Conservation (phyloP, 2,329 filamentous ascomycete genomes). For the Venturia aucupariae region DNA sequence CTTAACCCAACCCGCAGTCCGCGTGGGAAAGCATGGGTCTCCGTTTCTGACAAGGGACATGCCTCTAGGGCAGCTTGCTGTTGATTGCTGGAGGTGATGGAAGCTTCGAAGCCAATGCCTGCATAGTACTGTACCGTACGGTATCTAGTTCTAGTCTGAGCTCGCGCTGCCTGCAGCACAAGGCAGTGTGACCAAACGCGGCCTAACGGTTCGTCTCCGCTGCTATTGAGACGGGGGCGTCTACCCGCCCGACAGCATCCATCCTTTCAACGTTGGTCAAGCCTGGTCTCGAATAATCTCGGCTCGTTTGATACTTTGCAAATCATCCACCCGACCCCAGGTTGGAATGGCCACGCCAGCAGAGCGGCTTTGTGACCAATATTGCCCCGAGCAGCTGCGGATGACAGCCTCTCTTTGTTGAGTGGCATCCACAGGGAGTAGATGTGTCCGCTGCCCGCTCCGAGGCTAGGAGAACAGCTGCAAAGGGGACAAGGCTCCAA, state of each 20-base stretch:
- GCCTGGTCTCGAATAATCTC: no score
- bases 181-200: not conserved
- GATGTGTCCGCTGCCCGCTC: not conserved
- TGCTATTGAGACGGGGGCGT: not conserved
- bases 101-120: constrained; percentile 6
- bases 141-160: no score
- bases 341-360: not conserved
- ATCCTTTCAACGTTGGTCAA: no score
- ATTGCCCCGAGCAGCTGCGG: not conserved
- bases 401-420: not conserved
- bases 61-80: constrained; percentile 9
- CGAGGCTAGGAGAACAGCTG: not conserved
- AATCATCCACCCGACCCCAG: constrained; percentile 5
- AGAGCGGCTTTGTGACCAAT: constrained; percentile 4
- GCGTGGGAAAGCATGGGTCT: constrained; percentile 26
- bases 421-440: not conserved
- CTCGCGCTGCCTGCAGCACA: not conserved
- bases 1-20: constrained; percentile 14
- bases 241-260: no score
- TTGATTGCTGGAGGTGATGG: not conserved
- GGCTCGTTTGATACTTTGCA: not conserved
- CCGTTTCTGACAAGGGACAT: constrained; percentile 6
- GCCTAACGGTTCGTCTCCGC: not conserved
- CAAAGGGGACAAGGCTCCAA: not conserved
- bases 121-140: no score